Percentiles rank a stretch among this genome's conserved stretches.
phyloP scores from a whole-genome alignment of 257 asterid genomes.

The Lantana camara region DNA sequence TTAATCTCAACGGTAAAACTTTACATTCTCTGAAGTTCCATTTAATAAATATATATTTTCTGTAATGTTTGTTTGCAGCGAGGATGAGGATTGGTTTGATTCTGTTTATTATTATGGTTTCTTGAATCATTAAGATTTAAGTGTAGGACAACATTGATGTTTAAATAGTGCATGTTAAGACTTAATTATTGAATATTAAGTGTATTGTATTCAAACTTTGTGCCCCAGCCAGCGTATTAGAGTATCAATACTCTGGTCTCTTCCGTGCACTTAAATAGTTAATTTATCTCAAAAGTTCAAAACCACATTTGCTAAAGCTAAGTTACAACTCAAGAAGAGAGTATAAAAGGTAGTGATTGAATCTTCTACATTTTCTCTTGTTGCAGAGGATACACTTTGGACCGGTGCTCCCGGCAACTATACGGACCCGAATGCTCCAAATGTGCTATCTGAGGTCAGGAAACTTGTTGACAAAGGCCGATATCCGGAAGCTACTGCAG shows the following conservation, averaged over 20 bases:
- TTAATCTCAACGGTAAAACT: constrained; percentile 77
- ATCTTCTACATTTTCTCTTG: constrained; percentile 20
- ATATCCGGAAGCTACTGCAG: constrained; percentile 65
- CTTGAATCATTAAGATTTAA: background rate
- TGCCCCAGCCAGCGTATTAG: constrained; percentile 3
- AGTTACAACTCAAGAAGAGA: background rate
- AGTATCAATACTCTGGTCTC: background rate
- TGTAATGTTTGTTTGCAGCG: background rate
- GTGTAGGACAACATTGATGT: background rate
- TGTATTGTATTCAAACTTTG: background rate
- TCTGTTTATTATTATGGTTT: background rate
- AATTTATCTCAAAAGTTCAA: background rate
- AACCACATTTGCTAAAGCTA: background rate
- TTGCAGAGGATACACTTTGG: constrained; percentile 88
- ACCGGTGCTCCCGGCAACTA: constrained; percentile 70
- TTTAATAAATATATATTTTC: background rate
- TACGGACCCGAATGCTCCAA: constrained; percentile 49
- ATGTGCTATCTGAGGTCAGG: constrained; percentile 53
- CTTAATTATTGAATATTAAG: background rate
- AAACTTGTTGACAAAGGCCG: constrained; percentile 58
- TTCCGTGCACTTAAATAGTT: background rate
- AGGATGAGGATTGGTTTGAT: background rate
- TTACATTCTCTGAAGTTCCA: background rate
- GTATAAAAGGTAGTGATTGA: background rate
- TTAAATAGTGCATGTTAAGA: background rate